phyloP scores from a whole-genome alignment of 2,329 filamentous ascomycete species.

The Albifimbria verrucaria region DNA sequence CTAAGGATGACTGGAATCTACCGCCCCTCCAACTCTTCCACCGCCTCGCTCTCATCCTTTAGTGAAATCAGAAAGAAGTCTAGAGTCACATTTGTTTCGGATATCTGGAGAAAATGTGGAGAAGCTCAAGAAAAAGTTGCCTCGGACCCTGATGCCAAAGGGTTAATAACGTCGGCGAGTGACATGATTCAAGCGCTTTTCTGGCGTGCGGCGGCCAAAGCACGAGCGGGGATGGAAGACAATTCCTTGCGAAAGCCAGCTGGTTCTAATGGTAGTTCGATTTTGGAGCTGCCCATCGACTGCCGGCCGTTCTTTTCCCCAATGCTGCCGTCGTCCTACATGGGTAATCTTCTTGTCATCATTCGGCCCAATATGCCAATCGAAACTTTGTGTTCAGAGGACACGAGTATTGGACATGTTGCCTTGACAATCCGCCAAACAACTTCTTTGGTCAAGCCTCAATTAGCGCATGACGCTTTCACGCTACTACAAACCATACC shows the following conservation, averaged over 20 bases:
- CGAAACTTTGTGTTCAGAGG: slow-evolving; percentile 20
- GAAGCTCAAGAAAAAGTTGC: slow-evolving; percentile 26
- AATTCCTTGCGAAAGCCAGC: slow-evolving; percentile 13
- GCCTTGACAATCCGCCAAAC: slow-evolving; percentile 20
- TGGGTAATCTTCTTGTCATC: slow-evolving; percentile 24
- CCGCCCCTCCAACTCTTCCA: neutral
- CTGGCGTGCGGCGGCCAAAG: slow-evolving; percentile 32
- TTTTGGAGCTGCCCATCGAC: slow-evolving; percentile 31
- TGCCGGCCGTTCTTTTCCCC: slow-evolving; percentile 25
- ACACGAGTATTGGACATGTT: slow-evolving; percentile 20
- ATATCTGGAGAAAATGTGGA: slow-evolving; percentile 26
- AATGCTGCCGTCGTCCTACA: slow-evolving; percentile 22
- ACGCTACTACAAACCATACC: slow-evolving; percentile 21
- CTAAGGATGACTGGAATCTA: slow-evolving; percentile 3
- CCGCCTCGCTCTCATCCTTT: neutral
- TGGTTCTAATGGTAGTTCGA: slow-evolving; percentile 19
- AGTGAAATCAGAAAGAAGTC: neutral
- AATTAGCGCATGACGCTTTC: slow-evolving; percentile 24
- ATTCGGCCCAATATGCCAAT: slow-evolving; percentile 21
- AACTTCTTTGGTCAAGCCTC: slow-evolving; percentile 19
- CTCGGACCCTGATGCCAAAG: slow-evolving; percentile 18
- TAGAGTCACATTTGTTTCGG: slow-evolving; percentile 25
- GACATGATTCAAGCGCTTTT: slow-evolving; percentile 38
- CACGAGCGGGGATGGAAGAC: slow-evolving; percentile 29
- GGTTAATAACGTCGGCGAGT: slow-evolving; percentile 24